These are phyloP conservation scores for Sugiyamaella qingdaonensis DNA, from an alignment of 805 yeast species.

Conservation along the genomic window DNA sequence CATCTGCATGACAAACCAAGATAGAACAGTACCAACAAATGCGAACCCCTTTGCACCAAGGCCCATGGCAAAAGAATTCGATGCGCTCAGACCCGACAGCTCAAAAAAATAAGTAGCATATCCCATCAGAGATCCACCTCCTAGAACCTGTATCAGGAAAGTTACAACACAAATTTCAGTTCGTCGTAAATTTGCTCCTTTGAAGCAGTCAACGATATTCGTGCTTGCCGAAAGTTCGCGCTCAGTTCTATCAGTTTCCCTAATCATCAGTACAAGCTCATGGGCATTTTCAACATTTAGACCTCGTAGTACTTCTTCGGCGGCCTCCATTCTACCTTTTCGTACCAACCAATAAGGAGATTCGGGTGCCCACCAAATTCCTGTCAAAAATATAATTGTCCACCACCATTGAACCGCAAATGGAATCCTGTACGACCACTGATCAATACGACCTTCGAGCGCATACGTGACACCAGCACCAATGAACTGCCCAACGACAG, in stretches of 20 bases:
- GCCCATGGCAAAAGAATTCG: slow-evolving; percentile 42
- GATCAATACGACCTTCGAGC: slow-evolving; percentile 20
- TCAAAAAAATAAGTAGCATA: slow-evolving; percentile 34
- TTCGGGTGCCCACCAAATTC: slow-evolving; percentile 42
- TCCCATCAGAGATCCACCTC: background rate
- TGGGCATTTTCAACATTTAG: slow-evolving; percentile 24
- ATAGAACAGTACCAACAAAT: slow-evolving; percentile 36
- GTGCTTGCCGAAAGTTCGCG: slow-evolving; percentile 10
- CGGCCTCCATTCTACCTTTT: slow-evolving; percentile 30
- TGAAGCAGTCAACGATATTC: slow-evolving; percentile 41
- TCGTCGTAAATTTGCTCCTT: slow-evolving; percentile 43
- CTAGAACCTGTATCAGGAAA: slow-evolving; percentile 42
- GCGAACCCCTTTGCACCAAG: slow-evolving; percentile 42
- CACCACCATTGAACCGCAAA: slow-evolving; percentile 58
- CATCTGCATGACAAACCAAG: background rate
- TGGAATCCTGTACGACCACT: slow-evolving; percentile 49
- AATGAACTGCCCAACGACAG: slow-evolving; percentile 54
- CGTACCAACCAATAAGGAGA: slow-evolving; percentile 55
- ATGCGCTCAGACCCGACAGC: slow-evolving; percentile 36
- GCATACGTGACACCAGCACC: slow-evolving; percentile 48
- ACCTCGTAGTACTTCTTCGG: background rate
- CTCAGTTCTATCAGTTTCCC: slow-evolving; percentile 40
- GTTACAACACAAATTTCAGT: slow-evolving; percentile 45
- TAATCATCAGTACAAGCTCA: slow-evolving; percentile 41
- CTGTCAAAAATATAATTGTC: slow-evolving; percentile 45